phyloP scores from a whole-genome alignment of 805 yeast genomes.

The Saccharomycopsis fibuligera region DNA sequence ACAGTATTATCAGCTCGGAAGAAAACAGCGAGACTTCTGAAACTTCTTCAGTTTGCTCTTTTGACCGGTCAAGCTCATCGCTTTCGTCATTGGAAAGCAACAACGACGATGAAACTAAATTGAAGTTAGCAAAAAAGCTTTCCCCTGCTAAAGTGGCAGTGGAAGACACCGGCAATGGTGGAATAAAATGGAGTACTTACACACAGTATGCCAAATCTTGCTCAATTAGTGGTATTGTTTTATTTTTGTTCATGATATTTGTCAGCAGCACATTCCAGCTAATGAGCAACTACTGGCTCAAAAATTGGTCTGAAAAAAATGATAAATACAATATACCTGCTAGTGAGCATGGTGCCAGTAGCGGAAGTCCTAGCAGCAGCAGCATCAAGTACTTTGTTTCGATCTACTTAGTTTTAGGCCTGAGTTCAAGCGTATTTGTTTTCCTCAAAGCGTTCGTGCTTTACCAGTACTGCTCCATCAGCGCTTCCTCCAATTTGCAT shows the following conservation, averaged over 20 bases:
- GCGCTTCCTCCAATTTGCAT: constrained; percentile 52
- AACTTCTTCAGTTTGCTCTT: neutral
- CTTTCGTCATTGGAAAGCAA: neutral
- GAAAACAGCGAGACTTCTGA: neutral
- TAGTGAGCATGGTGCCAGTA: neutral
- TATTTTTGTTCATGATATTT: constrained; percentile 34
- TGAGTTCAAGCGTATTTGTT: constrained; percentile 43
- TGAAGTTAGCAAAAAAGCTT: neutral
- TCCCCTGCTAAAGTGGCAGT: constrained; percentile 9
- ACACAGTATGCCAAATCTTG: constrained; percentile 53
- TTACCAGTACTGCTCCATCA: constrained; percentile 48
- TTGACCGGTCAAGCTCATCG: neutral
- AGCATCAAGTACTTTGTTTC: constrained; percentile 40
- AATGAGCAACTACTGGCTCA: constrained; percentile 55
- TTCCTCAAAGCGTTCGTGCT: constrained; percentile 41
- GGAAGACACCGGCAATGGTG: constrained; percentile 53
- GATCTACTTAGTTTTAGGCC: constrained; percentile 50
- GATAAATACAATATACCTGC: constrained; percentile 27
- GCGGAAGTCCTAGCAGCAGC: neutral
- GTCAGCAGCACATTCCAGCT: constrained; percentile 32
- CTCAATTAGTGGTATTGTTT: constrained; percentile 39
- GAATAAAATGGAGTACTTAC: constrained; percentile 49
- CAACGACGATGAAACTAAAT: too few relatives aligned
- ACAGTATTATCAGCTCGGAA: neutral
- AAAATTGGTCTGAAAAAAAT: constrained; percentile 56